Evolutionary conservation across 129 eudicot genomes (phyloP).

Genomic region (Gnaphalium uliginosum): DNA sequence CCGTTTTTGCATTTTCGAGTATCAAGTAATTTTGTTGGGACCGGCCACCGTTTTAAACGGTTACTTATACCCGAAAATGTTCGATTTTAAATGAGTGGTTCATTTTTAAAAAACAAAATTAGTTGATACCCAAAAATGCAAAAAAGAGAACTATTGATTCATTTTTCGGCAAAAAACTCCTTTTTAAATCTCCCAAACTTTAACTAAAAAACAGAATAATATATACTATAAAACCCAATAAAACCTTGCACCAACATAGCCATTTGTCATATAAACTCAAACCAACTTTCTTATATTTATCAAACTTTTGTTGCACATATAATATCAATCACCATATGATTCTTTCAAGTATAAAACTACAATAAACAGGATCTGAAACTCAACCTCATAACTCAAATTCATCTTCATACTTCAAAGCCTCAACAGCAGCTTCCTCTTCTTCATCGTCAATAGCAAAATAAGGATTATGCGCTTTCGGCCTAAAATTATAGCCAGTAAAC

Average conservation of each 20-base stretch:
- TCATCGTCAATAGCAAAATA: conserved; percentile 63
- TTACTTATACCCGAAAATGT: too few species aligned
- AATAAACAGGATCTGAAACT: conserved; percentile 3
- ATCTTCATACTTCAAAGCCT: conserved; percentile 55
- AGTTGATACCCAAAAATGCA: too few species aligned
- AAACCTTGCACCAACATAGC: not conserved
- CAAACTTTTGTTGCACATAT: conserved; percentile 22
- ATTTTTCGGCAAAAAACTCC: too few species aligned
- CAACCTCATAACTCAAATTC: conserved; percentile 51
- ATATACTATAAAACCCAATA: conserved; percentile 5
- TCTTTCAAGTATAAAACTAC: conserved; percentile 22
- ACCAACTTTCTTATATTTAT: conserved; percentile 7
- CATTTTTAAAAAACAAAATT: too few species aligned
- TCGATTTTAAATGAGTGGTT: too few species aligned
- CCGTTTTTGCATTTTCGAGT: too few species aligned
- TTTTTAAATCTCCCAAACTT: not conserved
- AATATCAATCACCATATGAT: conserved; percentile 1
- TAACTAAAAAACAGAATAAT: not conserved
- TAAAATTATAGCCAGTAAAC: conserved; percentile 59
- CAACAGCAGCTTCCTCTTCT: conserved; percentile 63
- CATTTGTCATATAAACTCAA: conserved; percentile 3
- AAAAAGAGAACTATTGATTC: too few species aligned
- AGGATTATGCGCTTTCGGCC: conserved; percentile 57
- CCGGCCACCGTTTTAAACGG: too few species aligned
- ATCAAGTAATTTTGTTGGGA: too few species aligned